Conservation (phyloP, 768 basidiomycete genomes). For the Trametes gibbosa region DNA sequence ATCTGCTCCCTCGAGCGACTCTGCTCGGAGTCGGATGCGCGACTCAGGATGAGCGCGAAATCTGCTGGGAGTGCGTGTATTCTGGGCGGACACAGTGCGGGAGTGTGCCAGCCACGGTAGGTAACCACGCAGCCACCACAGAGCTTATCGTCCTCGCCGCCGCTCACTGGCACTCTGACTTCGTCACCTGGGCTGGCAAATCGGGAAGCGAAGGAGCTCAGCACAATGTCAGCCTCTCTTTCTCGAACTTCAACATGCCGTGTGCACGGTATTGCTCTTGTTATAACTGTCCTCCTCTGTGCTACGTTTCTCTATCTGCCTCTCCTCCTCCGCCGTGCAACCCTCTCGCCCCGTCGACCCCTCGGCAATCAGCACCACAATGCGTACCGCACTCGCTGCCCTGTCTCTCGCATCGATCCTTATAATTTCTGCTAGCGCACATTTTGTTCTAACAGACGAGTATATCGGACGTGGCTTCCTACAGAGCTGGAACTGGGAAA, state of each 20-base stretch:
- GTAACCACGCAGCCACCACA: neutral
- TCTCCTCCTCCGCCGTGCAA: slow-evolving; percentile 16
- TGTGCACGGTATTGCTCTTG: neutral
- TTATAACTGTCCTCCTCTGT: slow-evolving; percentile 21
- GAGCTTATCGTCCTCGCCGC: neutral
- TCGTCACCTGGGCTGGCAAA: neutral
- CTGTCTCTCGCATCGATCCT: slow-evolving; percentile 20
- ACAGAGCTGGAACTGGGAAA: slow-evolving; percentile 47
- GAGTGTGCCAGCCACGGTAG: neutral
- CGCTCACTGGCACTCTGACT: neutral
- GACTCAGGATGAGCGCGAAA: neutral
- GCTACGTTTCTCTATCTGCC: slow-evolving; percentile 26
- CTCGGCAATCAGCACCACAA: slow-evolving; percentile 25
- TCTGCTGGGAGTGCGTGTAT: neutral
- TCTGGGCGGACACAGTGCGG: neutral
- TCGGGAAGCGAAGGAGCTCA: slow-evolving; percentile 1
- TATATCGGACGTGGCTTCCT: slow-evolving; percentile 44
- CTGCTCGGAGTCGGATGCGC: neutral
- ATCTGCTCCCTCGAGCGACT: neutral
- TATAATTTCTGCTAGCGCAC: slow-evolving; percentile 19
- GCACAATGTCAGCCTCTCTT: slow-evolving; percentile 13
- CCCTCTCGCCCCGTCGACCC: slow-evolving; percentile 18
- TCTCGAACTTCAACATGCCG: neutral
- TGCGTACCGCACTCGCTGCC: slow-evolving; percentile 33
- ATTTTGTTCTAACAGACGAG: slow-evolving; percentile 22